phyloP scores from a whole-genome alignment of 2,329 filamentous ascomycete genomes.

The Emergomyces orientalis region DNA sequence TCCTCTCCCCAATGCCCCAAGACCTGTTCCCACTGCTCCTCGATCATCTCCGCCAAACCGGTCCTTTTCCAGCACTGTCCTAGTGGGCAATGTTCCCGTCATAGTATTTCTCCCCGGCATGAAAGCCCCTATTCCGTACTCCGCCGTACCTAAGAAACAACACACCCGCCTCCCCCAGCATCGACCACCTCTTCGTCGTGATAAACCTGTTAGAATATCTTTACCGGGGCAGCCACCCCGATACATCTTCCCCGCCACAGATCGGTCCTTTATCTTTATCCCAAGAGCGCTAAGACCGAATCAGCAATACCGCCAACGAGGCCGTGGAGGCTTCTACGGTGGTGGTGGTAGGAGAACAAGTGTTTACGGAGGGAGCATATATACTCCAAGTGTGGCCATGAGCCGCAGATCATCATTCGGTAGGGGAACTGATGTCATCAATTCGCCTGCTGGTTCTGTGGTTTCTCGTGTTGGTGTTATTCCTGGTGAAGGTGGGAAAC shows the following conservation, averaged over 20 bases:
- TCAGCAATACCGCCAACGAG: constrained; percentile 63
- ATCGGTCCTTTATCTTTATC: constrained; percentile 96
- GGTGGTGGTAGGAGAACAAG: constrained; percentile 69
- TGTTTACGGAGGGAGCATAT: constrained; percentile 68
- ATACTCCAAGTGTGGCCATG: constrained; percentile 78
- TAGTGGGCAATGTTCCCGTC: constrained; percentile 76
- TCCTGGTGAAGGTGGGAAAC: constrained; percentile 53
- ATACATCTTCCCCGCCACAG: constrained; percentile 83
- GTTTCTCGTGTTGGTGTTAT: constrained; percentile 57
- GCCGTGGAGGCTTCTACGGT: constrained; percentile 54
- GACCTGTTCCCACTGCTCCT: constrained; percentile 36
- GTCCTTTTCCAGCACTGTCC: constrained; percentile 71
- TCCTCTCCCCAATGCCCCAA: constrained; percentile 26
- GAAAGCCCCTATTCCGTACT: constrained; percentile 59
- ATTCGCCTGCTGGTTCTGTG: constrained; percentile 71
- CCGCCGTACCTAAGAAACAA: constrained; percentile 71
- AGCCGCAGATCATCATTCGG: constrained; percentile 76
- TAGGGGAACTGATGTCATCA: constrained; percentile 60
- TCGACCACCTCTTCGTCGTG: constrained; percentile 81
- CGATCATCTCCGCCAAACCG: constrained; percentile 60
- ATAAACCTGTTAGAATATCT: constrained; percentile 93
- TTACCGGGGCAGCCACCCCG: constrained; percentile 68
- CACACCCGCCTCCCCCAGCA: constrained; percentile 94
- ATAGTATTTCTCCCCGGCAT: constrained; percentile 71
- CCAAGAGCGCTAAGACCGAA: constrained; percentile 87